Evolutionary conservation across 805 yeast species (phyloP).

Genomic region (Maudiozyma pseudohumilis): DNA sequence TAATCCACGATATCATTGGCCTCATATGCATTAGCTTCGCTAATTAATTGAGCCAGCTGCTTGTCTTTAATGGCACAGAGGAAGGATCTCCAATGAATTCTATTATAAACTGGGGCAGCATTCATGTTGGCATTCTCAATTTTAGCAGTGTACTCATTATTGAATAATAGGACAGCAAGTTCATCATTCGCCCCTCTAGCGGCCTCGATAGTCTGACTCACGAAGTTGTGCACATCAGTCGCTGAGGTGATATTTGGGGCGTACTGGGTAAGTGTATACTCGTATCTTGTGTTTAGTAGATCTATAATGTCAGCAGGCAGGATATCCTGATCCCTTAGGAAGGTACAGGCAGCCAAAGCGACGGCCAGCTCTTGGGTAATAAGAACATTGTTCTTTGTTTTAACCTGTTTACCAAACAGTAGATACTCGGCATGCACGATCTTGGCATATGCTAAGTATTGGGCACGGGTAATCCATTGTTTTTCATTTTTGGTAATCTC

Average conservation of each 20-base stretch:
- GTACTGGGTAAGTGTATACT: slow-evolving; percentile 22
- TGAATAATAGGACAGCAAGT: slow-evolving; percentile 32
- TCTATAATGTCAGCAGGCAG: slow-evolving; percentile 15
- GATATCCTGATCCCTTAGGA: slow-evolving; percentile 10
- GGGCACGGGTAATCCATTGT: slow-evolving; percentile 30
- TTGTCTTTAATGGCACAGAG: slow-evolving; percentile 58
- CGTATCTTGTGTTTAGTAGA: slow-evolving; percentile 19
- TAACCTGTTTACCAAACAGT: slow-evolving; percentile 19
- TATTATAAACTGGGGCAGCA: slow-evolving; percentile 32
- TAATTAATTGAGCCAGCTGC: slow-evolving; percentile 55
- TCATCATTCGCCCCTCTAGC: slow-evolving; percentile 20
- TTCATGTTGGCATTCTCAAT: slow-evolving; percentile 7
- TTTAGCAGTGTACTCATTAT: slow-evolving; percentile 19
- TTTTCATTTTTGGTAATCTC: slow-evolving; percentile 33
- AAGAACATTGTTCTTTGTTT: slow-evolving; percentile 14
- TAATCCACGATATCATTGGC: slow-evolving; percentile 35
- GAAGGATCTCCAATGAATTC: slow-evolving; percentile 49
- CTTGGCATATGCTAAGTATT: slow-evolving; percentile 35
- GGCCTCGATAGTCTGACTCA: slow-evolving; percentile 10
- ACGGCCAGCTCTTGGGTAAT: slow-evolving; percentile 20
- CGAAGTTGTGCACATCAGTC: slow-evolving; percentile 18
- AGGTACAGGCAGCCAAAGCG: slow-evolving; percentile 19
- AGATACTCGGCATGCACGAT: slow-evolving; percentile 39
- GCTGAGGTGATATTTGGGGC: slow-evolving; percentile 18
- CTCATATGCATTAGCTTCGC: slow-evolving; percentile 31